Conservation (phyloP, 306 rosid genomes). For the Spatholobus suberectus region DNA sequence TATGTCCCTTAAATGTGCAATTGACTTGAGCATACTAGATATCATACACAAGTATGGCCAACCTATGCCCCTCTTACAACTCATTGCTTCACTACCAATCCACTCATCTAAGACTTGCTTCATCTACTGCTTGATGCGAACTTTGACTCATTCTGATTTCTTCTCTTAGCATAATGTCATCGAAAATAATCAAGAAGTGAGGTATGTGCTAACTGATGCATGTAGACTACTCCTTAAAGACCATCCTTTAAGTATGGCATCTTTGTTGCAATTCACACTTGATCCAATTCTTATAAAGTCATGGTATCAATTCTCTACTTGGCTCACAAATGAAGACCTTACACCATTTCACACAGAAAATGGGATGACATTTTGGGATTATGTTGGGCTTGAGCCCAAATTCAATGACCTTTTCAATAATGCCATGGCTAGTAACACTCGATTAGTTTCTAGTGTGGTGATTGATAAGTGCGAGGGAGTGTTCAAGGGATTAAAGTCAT, state of each 20-base stretch:
- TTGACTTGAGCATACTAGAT: constrained; percentile 26
- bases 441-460: neutral
- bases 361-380: neutral
- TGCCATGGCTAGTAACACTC: neutral
- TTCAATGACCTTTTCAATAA: too few species aligned
- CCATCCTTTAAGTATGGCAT: constrained; percentile 23
- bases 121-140: neutral
- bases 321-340: too few species aligned
- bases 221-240: neutral
- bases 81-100: constrained; percentile 31
- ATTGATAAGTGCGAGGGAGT: neutral
- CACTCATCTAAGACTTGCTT: neutral
- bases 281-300: neutral
- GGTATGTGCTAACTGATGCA: neutral
- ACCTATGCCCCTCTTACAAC: constrained; percentile 54
- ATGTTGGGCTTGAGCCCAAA: neutral
- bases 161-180: neutral
- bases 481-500: neutral
- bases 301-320: too few species aligned
- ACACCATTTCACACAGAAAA: too few species aligned
- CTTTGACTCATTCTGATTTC: neutral
- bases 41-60: too few species aligned
- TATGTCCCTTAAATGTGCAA: constrained; percentile 31
- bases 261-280: constrained; percentile 2
- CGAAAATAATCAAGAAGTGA: neutral